Evolutionary conservation across 805 yeast genomes (phyloP).

Genomic region (Hanseniaspora thailandica): DNA sequence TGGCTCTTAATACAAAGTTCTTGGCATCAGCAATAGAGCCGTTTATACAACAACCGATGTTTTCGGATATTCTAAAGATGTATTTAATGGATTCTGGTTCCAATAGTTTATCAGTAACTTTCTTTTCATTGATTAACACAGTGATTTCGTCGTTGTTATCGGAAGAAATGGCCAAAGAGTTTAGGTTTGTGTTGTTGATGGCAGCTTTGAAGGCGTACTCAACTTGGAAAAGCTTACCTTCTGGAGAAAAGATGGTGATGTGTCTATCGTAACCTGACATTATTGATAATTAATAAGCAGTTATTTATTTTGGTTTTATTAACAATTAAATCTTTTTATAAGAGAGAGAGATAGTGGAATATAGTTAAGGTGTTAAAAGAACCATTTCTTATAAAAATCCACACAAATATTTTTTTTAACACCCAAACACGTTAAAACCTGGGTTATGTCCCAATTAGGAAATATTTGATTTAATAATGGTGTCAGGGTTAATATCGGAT

Average conservation of each 20-base stretch:
- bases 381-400: too few species aligned
- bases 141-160: constrained; percentile 47
- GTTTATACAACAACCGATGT: constrained; percentile 81
- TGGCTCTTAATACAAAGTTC: constrained; percentile 77
- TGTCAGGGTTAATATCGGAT: too few species aligned
- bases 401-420: neutral
- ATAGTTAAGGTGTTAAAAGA: too few species aligned
- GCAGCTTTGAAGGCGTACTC: constrained; percentile 97
- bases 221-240: constrained; percentile 93
- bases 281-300: neutral
- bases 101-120: constrained; percentile 86
- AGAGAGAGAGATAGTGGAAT: too few species aligned
- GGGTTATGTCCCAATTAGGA: too few species aligned
- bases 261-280: constrained; percentile 97
- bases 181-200: constrained; percentile 70
- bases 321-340: too few species aligned
- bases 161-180: constrained; percentile 79
- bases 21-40: constrained; percentile 96
- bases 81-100: constrained; percentile 82
- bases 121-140: constrained; percentile 85
- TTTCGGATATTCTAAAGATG: constrained; percentile 67
- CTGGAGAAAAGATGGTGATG: constrained; percentile 96
- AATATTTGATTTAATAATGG: too few species aligned
- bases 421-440: neutral
- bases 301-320: neutral